Base-by-base conservation (phyloP, 768 basidiomycete genomes). In the Boletus sp. region DNA sequence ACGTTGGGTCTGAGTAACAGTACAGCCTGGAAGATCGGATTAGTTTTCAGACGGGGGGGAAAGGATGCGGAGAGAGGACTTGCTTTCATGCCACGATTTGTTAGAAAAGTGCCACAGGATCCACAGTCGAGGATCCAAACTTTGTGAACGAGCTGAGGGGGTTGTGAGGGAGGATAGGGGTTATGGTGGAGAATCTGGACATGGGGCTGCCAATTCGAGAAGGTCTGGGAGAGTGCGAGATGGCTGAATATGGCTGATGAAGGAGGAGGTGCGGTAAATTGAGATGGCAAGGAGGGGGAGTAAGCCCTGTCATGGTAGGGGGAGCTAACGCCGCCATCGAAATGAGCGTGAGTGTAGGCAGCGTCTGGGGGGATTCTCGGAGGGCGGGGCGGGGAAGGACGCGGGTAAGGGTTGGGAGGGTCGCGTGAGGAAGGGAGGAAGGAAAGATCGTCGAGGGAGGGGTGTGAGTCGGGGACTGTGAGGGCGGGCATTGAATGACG, bases 71-170 rank as follows among this genome's bases (percentile, higher is more conserved):
- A 35, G 39, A 30, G 35, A 44, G 39, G 45, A 57, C 79, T 70
- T 63, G 84, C 89, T 80, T 89, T 89, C 91, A 93, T 93, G 54
- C 86, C 91, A 29, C 91, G 81, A 69, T 93, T 92, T 15, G 90
- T 89, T 47, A 93, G 72, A 67, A 92, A 92, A 18, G 79, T 81
- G 32, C 78, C 77, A 68, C 92, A 93, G 7, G 82, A 77, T 61
- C 79, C 83, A 73, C 92, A 94, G 68, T 89, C 86, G 51, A 94
- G 74, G 33, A 89, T 83, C 84, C 89, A 92, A 52, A 93, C 90
- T 71, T 87, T 87, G 71, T 90, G 88, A 8, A 79, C 74, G 47
- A 83, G 69, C 40, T 73, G 70, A 1, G 67, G 65, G 3, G 65
- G 62, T 39, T 75, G 76, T n/a, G 74, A 74, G 15, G 78, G 73